A percentile compares a stretch with the other conserved stretches of the same genome.
These are phyloP conservation scores for Trichosporon ovoides DNA, from an alignment of 1,284 basidiomycete species.

Conservation along the genomic window DNA sequence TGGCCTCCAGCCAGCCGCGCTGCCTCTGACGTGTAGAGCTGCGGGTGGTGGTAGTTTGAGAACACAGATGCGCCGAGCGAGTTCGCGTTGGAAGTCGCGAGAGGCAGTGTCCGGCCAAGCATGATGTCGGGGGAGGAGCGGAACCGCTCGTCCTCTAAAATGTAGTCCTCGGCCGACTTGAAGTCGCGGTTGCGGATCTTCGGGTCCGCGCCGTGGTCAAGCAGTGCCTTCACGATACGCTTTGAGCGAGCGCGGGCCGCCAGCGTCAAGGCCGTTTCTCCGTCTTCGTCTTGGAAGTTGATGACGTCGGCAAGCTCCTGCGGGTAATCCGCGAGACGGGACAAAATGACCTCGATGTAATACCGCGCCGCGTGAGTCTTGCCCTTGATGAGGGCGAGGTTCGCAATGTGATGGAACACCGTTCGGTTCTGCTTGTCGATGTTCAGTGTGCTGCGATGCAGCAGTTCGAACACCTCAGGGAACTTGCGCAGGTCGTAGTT, in stretches of 20 bases:
- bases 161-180: constrained; percentile 98
- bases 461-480: constrained; percentile 90
- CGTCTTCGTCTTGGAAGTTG: constrained; percentile 99
- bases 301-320: constrained; percentile 96
- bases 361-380: constrained; percentile 97
- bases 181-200: constrained; percentile 93
- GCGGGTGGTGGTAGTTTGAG: constrained; percentile 51
- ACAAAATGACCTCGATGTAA: constrained; percentile 96
- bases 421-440: constrained; percentile 98
- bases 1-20: constrained; percentile 82
- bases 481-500: constrained; percentile 99
- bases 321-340: constrained; percentile 89
- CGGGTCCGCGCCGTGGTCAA: constrained; percentile 95
- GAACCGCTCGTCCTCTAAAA: constrained; percentile 96
- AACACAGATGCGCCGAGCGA: constrained; percentile 22
- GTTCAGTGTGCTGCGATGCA: constrained; percentile 97
- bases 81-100: constrained; percentile 4
- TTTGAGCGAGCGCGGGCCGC: constrained; percentile 94
- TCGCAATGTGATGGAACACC: constrained; percentile 97
- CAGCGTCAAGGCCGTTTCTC: constrained; percentile 95
- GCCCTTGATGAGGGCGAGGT: constrained; percentile 95
- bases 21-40: constrained; percentile 78
- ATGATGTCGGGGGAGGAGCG: constrained; percentile 65
- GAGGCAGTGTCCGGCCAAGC: constrained; percentile 12
- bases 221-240: constrained; percentile 89